Evolutionary conservation across 2,329 filamentous ascomycete species (phyloP), one percentile per base, ranked within the genome.

Genomic region (Colletotrichum endophyticum): DNA sequence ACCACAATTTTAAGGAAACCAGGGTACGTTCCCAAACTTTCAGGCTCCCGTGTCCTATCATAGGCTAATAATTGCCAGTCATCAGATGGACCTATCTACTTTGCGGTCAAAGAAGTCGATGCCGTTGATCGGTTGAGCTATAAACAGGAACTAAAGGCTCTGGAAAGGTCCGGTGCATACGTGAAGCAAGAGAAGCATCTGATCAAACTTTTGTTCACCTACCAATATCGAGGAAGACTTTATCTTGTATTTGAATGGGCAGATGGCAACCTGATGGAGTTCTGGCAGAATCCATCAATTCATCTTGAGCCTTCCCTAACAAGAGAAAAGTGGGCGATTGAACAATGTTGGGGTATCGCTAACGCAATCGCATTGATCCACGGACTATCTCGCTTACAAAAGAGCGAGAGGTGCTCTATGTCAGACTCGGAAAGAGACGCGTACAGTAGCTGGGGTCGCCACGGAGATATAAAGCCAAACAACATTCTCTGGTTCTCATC

Each of bases 211-310:
- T 71, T 79, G 6, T 44, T 78, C 4, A 78, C 73, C 4, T 78
- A 75, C 19, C 56, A 73, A 34, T 64, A 78, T 16, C 68, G 78
- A 0, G 53, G 70, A 0, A 59, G 15, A 34, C 72, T 15, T 4
- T 79, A 72, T 57, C 66, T 79, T 9, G 27, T 79, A 6, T 79
- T 79, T 15, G 73, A 76, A 36, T 79, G 76, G 76, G 78, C 78
- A 25, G 73, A 79, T 39, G 76, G 76, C 6, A 79, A 78, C 30
- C 61, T 79, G 6, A 19, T 32, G 16, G 44, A 79, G 19, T 75
- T 75, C 36, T 77, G 75, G 75, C 27, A 66, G 9, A 19, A 25
- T 13, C 32, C 49, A 7, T 19, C 11, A 30, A 19, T 57, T 15
- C 25, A 6, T 61, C 59, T 19, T 9, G 11, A 11, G 32, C 57